Evolutionary conservation across 2,329 filamentous ascomycete species (phyloP), one percentile per base, ranked within the genome.

Genomic region (Apiospora koreana): DNA sequence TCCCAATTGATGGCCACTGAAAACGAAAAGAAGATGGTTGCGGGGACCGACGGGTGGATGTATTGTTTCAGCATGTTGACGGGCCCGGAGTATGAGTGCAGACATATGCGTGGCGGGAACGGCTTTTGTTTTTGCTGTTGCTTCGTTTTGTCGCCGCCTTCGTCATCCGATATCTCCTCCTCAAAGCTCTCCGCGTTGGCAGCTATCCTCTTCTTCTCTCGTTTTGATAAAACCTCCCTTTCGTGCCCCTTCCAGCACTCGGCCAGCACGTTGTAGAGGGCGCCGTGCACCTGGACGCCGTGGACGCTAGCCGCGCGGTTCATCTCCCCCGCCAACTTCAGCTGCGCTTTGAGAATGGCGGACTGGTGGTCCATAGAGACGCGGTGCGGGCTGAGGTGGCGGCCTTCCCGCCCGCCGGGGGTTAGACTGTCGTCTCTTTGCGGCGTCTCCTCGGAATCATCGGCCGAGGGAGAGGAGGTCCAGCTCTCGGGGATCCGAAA

Each of bases 81-180:
- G 7, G 92, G 88, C 0, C 94, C 95, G 65, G 93, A 97, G 81
- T 94, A 99, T 0, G 95, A 98, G 81, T 99, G 96, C 71, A 99
- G 88, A 78, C 96, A 99, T 78, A 98, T 92, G 10, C 95, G 86
- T 0, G 95, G 94, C 4, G 96, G 95, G 75, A 92, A 98, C 0
- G 93, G 91, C 71, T 87, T 90, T 23, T 54, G 58, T 35, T 43
- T 46, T 72, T 18, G 76, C 68, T 9, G 71, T 64, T 42, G 75
- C 70, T 23, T 78, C 76, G 16, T 79, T 76, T 70, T 25, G 38
- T 79, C 77, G 25, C 81, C 80, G 42, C 81, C 80, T 28, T 82
- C 81, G 3, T 80, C 58, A 18, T 45, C 78, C 31, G 78, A 80
- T 12, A 79, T 80, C 2, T 79, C 83, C 2, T 79, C 83, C 2